Percentiles rank a stretch among this genome's conserved stretches.
phyloP scores from a whole-genome alignment of 208 protist species.

The Trichomonas gallinae region DNA sequence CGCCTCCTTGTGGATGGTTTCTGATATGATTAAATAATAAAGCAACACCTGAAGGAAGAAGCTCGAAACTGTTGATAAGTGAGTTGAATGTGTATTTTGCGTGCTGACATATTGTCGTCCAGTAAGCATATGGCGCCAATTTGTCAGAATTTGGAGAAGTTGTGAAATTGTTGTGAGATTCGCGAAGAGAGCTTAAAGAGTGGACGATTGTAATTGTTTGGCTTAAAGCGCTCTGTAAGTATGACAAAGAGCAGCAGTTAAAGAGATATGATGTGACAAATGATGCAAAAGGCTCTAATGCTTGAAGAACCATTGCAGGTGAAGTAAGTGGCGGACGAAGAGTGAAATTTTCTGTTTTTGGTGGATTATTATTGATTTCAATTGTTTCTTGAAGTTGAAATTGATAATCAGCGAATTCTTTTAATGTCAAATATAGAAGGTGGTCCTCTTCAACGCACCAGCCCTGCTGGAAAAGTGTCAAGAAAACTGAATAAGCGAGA shows the following conservation, averaged over 20 bases:
- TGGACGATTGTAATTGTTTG: not conserved
- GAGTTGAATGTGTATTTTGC: not conserved
- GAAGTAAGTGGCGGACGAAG: not conserved
- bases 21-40: not conserved
- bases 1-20: not conserved
- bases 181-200: not conserved
- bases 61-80: not conserved
- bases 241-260: not conserved
- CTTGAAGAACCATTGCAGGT: not conserved
- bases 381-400: not conserved
- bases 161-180: not conserved
- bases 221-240: not conserved
- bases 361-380: not conserved
- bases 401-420: not conserved
- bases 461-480: not conserved
- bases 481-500: not conserved
- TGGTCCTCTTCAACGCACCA: not conserved
- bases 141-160: not conserved
- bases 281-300: not conserved
- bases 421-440: not conserved
- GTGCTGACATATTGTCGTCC: not conserved
- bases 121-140: not conserved
- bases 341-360: not conserved
- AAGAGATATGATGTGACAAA: slow-evolving; percentile 15
- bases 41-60: not conserved